Base-by-base conservation (phyloP, 106 monocot genomes). In the Acorus gramineus region DNA sequence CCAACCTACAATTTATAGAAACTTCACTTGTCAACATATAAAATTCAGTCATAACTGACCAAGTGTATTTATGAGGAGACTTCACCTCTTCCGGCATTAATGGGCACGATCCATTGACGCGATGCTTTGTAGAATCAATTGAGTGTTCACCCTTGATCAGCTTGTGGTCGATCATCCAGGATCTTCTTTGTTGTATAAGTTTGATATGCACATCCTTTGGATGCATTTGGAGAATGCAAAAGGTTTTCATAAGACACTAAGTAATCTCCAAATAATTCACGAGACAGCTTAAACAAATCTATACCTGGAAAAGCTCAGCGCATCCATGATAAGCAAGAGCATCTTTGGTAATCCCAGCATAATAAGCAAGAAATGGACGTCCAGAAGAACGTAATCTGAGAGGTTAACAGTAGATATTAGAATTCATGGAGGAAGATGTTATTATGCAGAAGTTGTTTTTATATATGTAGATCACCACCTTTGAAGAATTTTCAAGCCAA, bases 311-410 rank as follows among this genome's bases (percentile, higher is more conserved):
- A 8, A 61, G 60, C 45, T 61, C 60, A 9, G 60, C 43, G 7
- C 60, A 61, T 9, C 60, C 60, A 61, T 61, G 60, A 61, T 61
- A 61, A 61, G 60, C 60, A 45, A 61, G 46, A 46, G 60, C 7
- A 61, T 61, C 60, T 7, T 9, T 3, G 46, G 60, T 61, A 44
- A 61, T 44, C 6, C 60, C 60, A 61, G 60, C 60, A 61, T 61
- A 44, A 61, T 61, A 61, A 45, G 46, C 60, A 45, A 61, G 8
- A 61, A 61, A 61, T 10, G 60, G 60, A 4, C 45, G 4, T 14
- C 60, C 60, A 7, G 45, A 10, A 8, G 45, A 44, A 8, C 60
- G 60, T 46, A 61, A 61, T n/a, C 60, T 61, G 60, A 61, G 9
- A 44, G 9, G 43, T 44, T 10, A 46, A 61, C 7, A 61, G 46